phyloP scores from a whole-genome alignment of 345 rosid genomes.

The Moringa oleifera region DNA sequence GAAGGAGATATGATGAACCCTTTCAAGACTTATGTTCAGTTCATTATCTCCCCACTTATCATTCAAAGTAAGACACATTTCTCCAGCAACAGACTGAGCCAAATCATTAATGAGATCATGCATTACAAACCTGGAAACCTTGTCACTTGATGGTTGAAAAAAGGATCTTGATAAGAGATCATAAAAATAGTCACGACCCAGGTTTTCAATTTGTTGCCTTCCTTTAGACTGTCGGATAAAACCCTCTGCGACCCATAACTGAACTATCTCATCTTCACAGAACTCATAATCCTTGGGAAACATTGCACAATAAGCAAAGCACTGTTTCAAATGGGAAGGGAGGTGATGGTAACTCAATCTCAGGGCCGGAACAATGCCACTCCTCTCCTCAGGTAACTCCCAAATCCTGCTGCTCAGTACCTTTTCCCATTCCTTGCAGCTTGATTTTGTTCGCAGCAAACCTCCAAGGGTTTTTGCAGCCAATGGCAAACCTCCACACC shows the following conservation, averaged over 20 bases:
- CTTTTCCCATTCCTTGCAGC: slow-evolving; percentile 4
- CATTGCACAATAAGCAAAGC: slow-evolving; percentile 19
- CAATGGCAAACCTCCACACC: slow-evolving; percentile 25
- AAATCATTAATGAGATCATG: slow-evolving; percentile 21
- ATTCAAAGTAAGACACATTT: neutral
- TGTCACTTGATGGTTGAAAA: neutral
- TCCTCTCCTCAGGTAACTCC: neutral
- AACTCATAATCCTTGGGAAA: slow-evolving; percentile 4
- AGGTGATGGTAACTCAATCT: too few relatives aligned
- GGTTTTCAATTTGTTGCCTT: slow-evolving; percentile 10
- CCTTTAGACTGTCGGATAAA: neutral
- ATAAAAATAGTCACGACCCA: slow-evolving; percentile 13
- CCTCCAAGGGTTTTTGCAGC: slow-evolving; percentile 22
- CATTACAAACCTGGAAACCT: slow-evolving; percentile 2
- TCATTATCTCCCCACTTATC: neutral
- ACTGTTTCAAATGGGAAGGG: slow-evolving; percentile 10
- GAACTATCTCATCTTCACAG: slow-evolving; percentile 1
- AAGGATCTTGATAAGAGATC: slow-evolving; percentile 18
- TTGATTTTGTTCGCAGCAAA: slow-evolving; percentile 6
- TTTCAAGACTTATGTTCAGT: too few relatives aligned
- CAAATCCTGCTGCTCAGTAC: slow-evolving; percentile 13
- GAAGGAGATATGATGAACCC: neutral
- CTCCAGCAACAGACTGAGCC: neutral
- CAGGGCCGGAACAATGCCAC: slow-evolving; percentile 8
- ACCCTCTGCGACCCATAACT: slow-evolving; percentile 10